These are phyloP conservation scores for Asclepias syriaca DNA, from an alignment of 257 asterid genomes.

Conservation along the genomic window DNA sequence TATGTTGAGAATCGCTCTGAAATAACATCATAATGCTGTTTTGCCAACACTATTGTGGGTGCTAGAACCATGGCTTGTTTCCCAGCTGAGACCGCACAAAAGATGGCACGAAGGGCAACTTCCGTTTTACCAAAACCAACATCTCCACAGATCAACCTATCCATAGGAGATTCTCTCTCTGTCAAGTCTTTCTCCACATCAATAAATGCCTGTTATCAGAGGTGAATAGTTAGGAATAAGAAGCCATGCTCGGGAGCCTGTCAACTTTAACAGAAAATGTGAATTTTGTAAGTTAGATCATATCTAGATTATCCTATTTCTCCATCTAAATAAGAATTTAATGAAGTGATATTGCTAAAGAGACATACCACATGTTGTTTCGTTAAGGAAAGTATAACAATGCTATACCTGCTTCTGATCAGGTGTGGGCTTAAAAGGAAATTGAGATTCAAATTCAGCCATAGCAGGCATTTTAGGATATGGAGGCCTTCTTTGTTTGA, in stretches of 20 bases:
- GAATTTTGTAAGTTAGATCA: not conserved
- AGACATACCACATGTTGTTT: conserved; percentile 11
- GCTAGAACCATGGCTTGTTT: conserved; percentile 96
- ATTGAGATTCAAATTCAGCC: conserved; percentile 71
- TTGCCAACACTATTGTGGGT: conserved; percentile 92
- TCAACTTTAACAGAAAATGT: conserved; percentile 3
- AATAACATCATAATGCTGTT: conserved; percentile 88
- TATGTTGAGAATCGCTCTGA: conserved; percentile 76
- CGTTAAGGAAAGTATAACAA: conserved; percentile 4
- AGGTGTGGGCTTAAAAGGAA: conserved; percentile 83
- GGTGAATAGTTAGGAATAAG: conserved; percentile 20
- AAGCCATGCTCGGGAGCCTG: not conserved
- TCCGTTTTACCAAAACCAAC: conserved; percentile 99
- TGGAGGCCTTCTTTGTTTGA: conserved; percentile 83
- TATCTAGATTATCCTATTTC: not conserved
- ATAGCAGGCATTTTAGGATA: conserved; percentile 58
- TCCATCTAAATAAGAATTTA: not conserved
- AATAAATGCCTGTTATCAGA: conserved; percentile 70
- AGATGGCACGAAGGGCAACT: conserved; percentile 96
- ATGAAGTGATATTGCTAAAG: not conserved
- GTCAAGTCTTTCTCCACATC: conserved; percentile 92
- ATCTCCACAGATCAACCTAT: conserved; percentile 94
- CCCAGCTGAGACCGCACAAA: conserved; percentile 81
- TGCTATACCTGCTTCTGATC: conserved; percentile 71
- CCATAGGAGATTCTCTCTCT: conserved; percentile 92